A percentile compares a stretch with the other conserved stretches of the same genome.
phyloP scores from a whole-genome alignment of 805 yeast genomes.

The Hanseniaspora thailandica region DNA sequence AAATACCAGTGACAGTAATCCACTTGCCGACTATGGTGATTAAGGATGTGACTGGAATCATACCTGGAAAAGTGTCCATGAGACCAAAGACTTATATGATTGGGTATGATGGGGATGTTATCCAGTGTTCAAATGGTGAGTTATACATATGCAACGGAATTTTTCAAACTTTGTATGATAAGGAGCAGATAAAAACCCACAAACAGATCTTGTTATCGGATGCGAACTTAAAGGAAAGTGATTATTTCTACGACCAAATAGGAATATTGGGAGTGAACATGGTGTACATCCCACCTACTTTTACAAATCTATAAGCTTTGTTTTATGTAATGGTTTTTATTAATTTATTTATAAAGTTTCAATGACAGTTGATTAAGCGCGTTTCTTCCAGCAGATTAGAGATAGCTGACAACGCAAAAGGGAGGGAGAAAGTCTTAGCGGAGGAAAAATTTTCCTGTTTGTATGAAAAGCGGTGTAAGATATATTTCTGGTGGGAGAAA shows the following conservation, averaged over 20 bases:
- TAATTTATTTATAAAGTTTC: no score
- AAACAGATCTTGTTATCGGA: background rate
- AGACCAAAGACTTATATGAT: background rate
- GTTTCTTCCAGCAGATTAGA: background rate
- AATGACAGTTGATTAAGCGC: background rate
- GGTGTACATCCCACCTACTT: background rate
- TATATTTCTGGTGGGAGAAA: background rate
- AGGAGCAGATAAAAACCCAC: background rate
- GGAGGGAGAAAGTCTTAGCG: no score
- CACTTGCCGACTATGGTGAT: conserved; percentile 7
- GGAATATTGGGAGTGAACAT: background rate
- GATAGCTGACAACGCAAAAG: background rate
- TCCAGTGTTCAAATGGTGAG: background rate
- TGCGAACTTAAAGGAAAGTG: background rate
- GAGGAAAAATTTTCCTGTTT: background rate
- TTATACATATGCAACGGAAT: background rate
- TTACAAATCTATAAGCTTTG: background rate
- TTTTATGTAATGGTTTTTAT: background rate
- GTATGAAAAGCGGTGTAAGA: no score
- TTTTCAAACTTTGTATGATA: background rate
- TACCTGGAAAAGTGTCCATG: background rate
- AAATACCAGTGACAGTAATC: background rate
- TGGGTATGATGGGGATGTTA: conserved; percentile 2
- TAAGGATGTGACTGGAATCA: background rate
- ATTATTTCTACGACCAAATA: background rate